These are phyloP conservation scores for Zizania latifolia DNA, from an alignment of 176 grass and related monocot species.

Conservation along the genomic window DNA sequence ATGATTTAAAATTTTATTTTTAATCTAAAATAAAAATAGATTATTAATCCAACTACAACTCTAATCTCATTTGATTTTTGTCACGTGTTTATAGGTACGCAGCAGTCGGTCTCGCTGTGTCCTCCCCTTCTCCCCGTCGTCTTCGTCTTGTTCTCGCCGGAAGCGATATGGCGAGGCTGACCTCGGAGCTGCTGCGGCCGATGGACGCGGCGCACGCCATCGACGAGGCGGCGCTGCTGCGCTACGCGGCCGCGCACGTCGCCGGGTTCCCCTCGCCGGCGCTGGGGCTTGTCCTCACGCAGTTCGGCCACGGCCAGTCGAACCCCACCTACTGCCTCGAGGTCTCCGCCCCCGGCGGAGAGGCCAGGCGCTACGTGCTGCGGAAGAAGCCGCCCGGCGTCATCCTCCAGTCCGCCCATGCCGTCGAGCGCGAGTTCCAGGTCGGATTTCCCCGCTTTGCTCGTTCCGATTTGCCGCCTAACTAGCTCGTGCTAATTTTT, in stretches of 20 bases:
- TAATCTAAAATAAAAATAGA: too few relatives aligned
- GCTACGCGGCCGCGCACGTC: slow-evolving; percentile 61
- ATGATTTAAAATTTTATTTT: too few relatives aligned
- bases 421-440: slow-evolving; percentile 86
- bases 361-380: slow-evolving; percentile 58
- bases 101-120: background rate
- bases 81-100: too few relatives aligned
- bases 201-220: slow-evolving; percentile 48
- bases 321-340: slow-evolving; percentile 87
- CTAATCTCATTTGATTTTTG: too few relatives aligned
- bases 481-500: background rate
- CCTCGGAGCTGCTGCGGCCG: slow-evolving; percentile 55
- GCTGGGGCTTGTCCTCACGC: slow-evolving; percentile 35
- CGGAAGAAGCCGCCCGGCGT: slow-evolving; percentile 78
- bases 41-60: too few relatives aligned
- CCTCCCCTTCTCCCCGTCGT: background rate
- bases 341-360: slow-evolving; percentile 22
- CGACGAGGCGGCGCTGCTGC: slow-evolving; percentile 72
- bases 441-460: slow-evolving; percentile 6
- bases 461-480: background rate
- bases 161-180: slow-evolving; percentile 50
- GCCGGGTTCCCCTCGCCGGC: slow-evolving; percentile 48
- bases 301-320: slow-evolving; percentile 90
- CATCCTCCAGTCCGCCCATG: slow-evolving; percentile 91
- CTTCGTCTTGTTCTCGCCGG: too few relatives aligned